phyloP scores from a whole-genome alignment of 495 filamentous ascomycete genomes.

The Cryomyces antarcticus region DNA sequence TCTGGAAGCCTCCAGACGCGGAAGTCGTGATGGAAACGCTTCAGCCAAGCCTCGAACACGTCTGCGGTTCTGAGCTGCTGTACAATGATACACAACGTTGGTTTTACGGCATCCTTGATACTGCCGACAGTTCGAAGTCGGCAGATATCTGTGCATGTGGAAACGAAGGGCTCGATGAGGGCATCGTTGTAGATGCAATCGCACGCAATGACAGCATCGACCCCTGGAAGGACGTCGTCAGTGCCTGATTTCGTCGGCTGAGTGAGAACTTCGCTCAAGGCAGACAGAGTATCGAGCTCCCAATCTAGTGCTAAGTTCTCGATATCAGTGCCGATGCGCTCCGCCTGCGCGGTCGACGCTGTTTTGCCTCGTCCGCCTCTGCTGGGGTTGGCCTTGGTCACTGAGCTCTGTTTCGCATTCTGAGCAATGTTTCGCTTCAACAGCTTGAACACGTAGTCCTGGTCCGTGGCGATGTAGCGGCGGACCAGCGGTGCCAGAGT shows the following conservation, averaged over 20 bases:
- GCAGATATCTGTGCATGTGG: slow-evolving; percentile 66
- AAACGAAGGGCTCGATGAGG: slow-evolving; percentile 63
- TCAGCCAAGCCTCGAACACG: slow-evolving; percentile 71
- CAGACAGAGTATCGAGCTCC: slow-evolving; percentile 30
- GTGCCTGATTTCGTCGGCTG: not conserved
- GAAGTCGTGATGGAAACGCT: slow-evolving; percentile 42
- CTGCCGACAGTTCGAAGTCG: slow-evolving; percentile 23
- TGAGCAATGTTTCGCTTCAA: slow-evolving; percentile 53
- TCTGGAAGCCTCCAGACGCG: slow-evolving; percentile 60
- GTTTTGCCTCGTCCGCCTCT: not conserved
- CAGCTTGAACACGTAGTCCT: slow-evolving; percentile 59
- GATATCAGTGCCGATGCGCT: slow-evolving; percentile 14
- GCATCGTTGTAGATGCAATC: slow-evolving; percentile 25
- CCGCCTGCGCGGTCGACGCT: not conserved
- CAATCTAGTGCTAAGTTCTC: slow-evolving; percentile 42
- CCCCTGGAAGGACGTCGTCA: slow-evolving; percentile 10
- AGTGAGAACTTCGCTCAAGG: slow-evolving; percentile 7
- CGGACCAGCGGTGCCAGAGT: slow-evolving; percentile 37
- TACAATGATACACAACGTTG: slow-evolving; percentile 51
- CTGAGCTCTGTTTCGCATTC: slow-evolving; percentile 23
- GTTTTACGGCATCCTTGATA: slow-evolving; percentile 6
- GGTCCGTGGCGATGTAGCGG: slow-evolving; percentile 68
- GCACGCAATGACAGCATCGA: slow-evolving; percentile 28
- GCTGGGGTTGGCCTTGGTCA: not conserved
- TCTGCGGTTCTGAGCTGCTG: slow-evolving; percentile 71